Base-by-base conservation (phyloP, 2,329 filamentous ascomycete species). In the Chrysoporthe austroafricana region DNA sequence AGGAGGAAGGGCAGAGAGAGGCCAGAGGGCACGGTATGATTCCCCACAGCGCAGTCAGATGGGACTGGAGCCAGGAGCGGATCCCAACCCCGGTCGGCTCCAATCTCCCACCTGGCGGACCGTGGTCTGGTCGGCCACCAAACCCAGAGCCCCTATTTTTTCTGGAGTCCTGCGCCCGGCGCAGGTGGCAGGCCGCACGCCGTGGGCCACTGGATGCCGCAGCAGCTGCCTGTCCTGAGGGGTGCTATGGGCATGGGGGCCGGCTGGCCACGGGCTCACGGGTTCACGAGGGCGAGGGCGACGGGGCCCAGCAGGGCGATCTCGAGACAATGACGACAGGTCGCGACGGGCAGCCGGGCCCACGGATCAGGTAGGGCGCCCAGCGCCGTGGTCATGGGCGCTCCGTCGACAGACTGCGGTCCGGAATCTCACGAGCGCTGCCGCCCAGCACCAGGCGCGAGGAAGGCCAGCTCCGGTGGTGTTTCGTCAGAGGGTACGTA, bases 151-250 rank as follows among this genome's bases (percentile, higher is more conserved):
- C 66, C 66, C 66, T 52, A 34, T 62, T 56, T 68, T 61, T 57
- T 58, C 57, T 50, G 59, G 56, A 42, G 54, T 18, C 34, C 50
- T 52, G 14, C 14, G 13, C 14, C 14, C 26, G 32, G 57, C 56
- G 66, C 60, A 65, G 66, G 66, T 67, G 54, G 61, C 66, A 64
- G 66, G 62, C 46, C 39, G 56, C 36, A 62, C 58, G 54, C 64
- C 42, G 58, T 66, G 64, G 3, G 34, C 34, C 32, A 39, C 32
- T 39, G 18, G 54, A 11, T 57, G 34, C 16, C 9, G 34, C 34
- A 39, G 6, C 54, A 57, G 39, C 54, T 57, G 34, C 54, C 54
- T 68, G 64, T 68, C 65, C 64, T 58, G 57, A 65, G 21, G 32
- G 6, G 16, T 21, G 48, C 7, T 63, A 46, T 32, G 48, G 50